Base-by-base conservation (phyloP, 176 grass and related monocot genomes). In the Themeda triandra region DNA sequence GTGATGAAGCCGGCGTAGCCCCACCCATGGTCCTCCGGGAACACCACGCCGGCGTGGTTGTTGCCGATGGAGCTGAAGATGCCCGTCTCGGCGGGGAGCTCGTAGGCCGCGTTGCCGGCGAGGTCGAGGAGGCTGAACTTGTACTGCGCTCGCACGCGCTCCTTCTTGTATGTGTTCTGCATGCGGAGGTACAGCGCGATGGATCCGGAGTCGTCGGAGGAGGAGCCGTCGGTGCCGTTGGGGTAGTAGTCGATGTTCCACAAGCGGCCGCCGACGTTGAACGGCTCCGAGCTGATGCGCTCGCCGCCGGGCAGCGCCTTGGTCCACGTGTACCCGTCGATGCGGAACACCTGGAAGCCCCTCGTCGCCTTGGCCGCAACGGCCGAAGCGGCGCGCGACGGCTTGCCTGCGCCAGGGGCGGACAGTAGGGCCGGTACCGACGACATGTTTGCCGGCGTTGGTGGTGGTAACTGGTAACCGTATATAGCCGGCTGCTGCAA, bases 321-420 rank as follows among this genome's bases (percentile, higher is more conserved):
- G 48, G 28, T 28, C 35, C 23, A 27, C 8, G 54, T 28, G 75
- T 63, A 78, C 54, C 75, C 75, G 33, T 78, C 75, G 75, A 78
- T 40, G 54, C 75, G n/a, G 23, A 78, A 21, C 33, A 78, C 33
- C 0, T 78, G 54, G 53, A 78, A 78, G 0, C 54, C 54, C 0
- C 23, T 36, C 13, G 23, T n/a, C 13, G 2, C 5, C 35, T 10
- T 78, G 3, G 28, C 35, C 1, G 27, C 12, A 1, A 60, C 2
- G 21, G 6, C 21, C 0, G 30, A 24, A 5, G 32, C 21, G 10
- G 48, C 59, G 49, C 49, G 30, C 18, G 29, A 23, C 14, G 9
- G 25, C 7, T 32, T 14, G 53, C 19, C 53, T 1, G 13, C 28
- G 27, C 1, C 45, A 6, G 45, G 3, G 28, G 46, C 72, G 46